Percentiles rank a stretch among this genome's conserved stretches.
These are phyloP conservation scores for Pseudonitzschia multiseries DNA, from an alignment of 108 stramenopile genomes.

Conservation along the genomic window DNA sequence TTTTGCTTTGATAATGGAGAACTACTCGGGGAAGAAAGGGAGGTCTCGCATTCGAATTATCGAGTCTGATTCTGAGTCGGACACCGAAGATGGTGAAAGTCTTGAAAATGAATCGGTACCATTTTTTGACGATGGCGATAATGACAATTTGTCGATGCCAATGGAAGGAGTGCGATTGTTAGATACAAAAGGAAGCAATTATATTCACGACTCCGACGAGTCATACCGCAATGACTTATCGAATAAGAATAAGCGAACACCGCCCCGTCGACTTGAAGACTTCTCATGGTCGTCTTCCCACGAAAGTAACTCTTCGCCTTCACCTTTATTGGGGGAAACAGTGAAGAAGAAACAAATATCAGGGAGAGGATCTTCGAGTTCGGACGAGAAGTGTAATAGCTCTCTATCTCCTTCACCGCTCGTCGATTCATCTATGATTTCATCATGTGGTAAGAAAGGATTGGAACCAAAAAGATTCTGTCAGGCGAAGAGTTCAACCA, in stretches of 20 bases:
- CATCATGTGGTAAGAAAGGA: not conserved
- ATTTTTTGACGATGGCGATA: not conserved
- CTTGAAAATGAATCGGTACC: not conserved
- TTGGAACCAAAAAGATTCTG: not conserved
- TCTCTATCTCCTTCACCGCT: not conserved
- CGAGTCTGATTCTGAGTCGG: conserved; percentile 7
- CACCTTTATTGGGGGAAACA: not conserved
- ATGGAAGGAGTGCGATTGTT: not conserved
- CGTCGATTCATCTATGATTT: not conserved
- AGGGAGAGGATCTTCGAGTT: not conserved
- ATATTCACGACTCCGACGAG: not conserved
- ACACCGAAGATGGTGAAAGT: not conserved
- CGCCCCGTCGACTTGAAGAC: not conserved
- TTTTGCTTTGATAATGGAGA: not conserved
- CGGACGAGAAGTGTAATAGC: not conserved
- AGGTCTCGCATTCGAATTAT: conserved; percentile 3
- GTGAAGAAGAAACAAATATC: not conserved
- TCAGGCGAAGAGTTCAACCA: not conserved
- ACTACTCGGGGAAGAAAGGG: not conserved
- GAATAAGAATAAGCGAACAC: not conserved
- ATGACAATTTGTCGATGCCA: not conserved
- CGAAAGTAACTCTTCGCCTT: not conserved
- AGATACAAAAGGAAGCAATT: not conserved
- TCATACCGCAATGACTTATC: not conserved
- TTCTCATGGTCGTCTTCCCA: conserved; percentile 12